Percentiles rank a stretch among this genome's conserved stretches.
These are phyloP conservation scores for Monilinia fructicola DNA, from an alignment of 2,329 filamentous ascomycete species.

Conservation along the genomic window DNA sequence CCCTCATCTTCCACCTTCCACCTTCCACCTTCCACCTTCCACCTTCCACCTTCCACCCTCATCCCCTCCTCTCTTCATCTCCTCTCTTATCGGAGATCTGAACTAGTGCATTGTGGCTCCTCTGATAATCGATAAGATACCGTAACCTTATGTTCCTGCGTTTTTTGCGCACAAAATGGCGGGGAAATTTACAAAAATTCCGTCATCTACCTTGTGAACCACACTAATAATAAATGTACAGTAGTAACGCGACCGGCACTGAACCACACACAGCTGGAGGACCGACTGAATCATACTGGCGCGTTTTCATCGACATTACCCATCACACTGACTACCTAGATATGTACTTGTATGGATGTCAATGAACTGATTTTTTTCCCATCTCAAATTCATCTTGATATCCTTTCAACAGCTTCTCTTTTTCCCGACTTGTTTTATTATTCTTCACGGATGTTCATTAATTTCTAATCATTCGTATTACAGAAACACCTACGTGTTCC, in stretches of 20 bases:
- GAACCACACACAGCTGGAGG: too few species aligned
- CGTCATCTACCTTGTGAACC: neutral
- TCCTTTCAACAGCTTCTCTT: neutral
- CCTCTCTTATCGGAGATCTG: neutral
- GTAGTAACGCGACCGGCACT: neutral
- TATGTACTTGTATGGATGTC: too few species aligned
- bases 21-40: too few species aligned
- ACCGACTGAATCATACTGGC: too few species aligned
- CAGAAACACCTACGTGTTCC: constrained; percentile 10
- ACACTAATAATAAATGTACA: too few species aligned
- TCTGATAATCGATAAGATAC: neutral
- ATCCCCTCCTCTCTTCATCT: neutral
- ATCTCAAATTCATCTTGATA: neutral
- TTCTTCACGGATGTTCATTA: constrained; percentile 9
- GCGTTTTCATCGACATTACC: too few species aligned
- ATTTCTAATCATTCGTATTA: constrained; percentile 1
- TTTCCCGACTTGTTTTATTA: neutral
- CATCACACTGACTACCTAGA: too few species aligned
- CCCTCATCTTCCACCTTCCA: too few species aligned
- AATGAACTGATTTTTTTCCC: neutral
- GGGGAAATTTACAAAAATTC: neutral
- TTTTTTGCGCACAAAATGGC: neutral
- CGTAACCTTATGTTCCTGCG: constrained; percentile 11
- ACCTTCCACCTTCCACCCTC: too few species aligned
- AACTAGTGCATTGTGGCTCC: neutral